These are phyloP conservation scores for Cercophora sp. DNA, from an alignment of 495 filamentous ascomycete species.

Conservation along the genomic window DNA sequence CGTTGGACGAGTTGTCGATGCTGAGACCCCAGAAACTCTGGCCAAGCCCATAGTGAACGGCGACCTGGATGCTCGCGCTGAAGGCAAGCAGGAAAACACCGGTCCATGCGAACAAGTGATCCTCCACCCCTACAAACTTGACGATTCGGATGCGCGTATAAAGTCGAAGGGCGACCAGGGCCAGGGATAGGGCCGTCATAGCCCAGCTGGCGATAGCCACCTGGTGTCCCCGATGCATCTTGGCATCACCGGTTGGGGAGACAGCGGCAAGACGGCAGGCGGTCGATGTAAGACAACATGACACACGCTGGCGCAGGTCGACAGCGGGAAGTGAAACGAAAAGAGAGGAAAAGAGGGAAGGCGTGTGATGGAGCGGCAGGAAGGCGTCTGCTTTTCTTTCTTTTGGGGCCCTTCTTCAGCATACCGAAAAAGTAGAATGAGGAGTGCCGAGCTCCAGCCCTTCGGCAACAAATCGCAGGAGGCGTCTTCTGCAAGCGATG, in stretches of 20 bases:
- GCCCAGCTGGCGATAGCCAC: slow-evolving; percentile 36
- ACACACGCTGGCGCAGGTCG: slow-evolving; percentile 1
- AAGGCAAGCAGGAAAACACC: slow-evolving; percentile 35
- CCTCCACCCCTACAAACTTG: slow-evolving; percentile 35
- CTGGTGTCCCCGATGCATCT: slow-evolving; percentile 25
- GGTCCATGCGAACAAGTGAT: slow-evolving; percentile 33
- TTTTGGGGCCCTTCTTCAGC: not conserved
- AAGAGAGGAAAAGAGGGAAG: slow-evolving; percentile 1
- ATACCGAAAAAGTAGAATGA: not conserved
- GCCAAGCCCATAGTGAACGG: slow-evolving; percentile 32
- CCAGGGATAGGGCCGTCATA: slow-evolving; percentile 29
- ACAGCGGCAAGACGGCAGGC: not conserved
- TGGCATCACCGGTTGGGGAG: slow-evolving; percentile 13
- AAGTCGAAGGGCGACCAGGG: slow-evolving; percentile 30
- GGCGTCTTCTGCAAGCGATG: not conserved
- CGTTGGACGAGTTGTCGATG: slow-evolving; percentile 28
- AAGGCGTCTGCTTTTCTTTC: slow-evolving; percentile 1
- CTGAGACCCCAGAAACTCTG: slow-evolving; percentile 31
- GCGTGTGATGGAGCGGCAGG: not conserved
- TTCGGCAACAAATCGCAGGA: not conserved
- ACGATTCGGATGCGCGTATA: slow-evolving; percentile 37
- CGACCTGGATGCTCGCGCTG: slow-evolving; percentile 31
- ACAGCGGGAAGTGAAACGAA: not conserved
- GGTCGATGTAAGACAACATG: slow-evolving; percentile 3
- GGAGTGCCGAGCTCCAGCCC: not conserved